Evolutionary conservation across 768 basidiomycete genomes (phyloP).

Genomic region (Hysterangium stoloniferum): DNA sequence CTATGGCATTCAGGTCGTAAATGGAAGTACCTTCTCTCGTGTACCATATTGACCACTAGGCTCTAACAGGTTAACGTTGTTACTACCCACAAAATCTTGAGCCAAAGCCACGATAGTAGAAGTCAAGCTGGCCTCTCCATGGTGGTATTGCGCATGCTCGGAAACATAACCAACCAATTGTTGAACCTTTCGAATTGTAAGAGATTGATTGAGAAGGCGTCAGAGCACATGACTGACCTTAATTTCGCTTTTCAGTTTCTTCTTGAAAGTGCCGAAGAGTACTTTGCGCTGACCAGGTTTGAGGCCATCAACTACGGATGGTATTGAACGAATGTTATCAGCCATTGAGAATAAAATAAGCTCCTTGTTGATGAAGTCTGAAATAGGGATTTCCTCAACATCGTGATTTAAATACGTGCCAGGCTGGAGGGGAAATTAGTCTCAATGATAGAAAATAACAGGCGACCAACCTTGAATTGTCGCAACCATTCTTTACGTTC

Average conservation of each 20-base stretch:
- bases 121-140: conserved; percentile 84
- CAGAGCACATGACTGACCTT: conserved; percentile 43
- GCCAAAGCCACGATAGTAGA: conserved; percentile 91
- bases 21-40: conserved; percentile 34
- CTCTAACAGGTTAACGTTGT: conserved; percentile 82
- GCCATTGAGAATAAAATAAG: conserved; percentile 99
- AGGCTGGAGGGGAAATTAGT: conserved; percentile 41
- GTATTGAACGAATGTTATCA: conserved; percentile 96
- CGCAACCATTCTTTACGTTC: conserved; percentile 98
- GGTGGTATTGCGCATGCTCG: conserved; percentile 93
- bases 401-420: conserved; percentile 92
- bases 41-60: conserved; percentile 97
- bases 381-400: conserved; percentile 74
- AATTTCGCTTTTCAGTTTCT: conserved; percentile 85
- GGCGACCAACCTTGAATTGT: conserved; percentile 64
- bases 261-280: conserved; percentile 92
- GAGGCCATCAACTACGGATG: conserved; percentile 86
- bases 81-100: conserved; percentile 90
- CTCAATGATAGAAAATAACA: not conserved
- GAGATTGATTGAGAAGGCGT: not conserved
- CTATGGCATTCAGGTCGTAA: not conserved
- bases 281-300: conserved; percentile 98
- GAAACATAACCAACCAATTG: conserved; percentile 94
- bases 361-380: conserved; percentile 97
- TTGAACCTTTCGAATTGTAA: conserved; percentile 51